Percentiles rank a stretch among this genome's conserved stretches.
phyloP scores from a whole-genome alignment of 257 asterid species.

The Solanum commersonii region DNA sequence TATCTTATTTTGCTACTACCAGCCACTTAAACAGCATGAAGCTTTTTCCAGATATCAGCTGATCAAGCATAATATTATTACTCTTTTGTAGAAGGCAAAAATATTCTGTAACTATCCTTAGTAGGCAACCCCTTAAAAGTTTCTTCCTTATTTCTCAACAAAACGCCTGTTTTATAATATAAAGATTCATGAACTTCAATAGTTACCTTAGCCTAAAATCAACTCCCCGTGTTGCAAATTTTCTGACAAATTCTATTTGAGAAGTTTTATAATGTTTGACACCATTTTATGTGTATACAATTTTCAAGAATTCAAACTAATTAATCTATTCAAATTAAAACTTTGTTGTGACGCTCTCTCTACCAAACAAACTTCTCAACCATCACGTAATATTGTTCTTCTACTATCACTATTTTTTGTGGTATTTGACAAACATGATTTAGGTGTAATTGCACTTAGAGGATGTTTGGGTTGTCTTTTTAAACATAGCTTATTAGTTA shows the following conservation, averaged over 20 bases:
- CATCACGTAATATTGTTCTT: not conserved
- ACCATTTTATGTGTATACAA: not conserved
- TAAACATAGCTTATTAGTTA: not conserved
- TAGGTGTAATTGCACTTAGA: not conserved
- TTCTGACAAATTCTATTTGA: not conserved
- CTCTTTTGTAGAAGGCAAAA: not conserved
- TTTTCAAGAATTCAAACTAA: not conserved
- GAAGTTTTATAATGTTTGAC: not conserved
- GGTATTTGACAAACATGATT: not conserved
- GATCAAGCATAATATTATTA: not conserved
- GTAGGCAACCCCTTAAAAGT: not conserved
- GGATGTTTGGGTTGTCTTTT: not conserved
- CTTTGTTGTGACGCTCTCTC: not conserved
- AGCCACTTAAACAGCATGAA: not conserved
- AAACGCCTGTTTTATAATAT: not conserved
- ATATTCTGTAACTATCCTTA: not conserved
- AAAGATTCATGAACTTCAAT: not conserved
- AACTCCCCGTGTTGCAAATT: not conserved
- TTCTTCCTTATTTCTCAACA: not conserved
- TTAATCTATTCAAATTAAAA: not conserved
- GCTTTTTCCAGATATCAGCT: not conserved
- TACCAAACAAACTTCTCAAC: not conserved
- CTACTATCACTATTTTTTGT: not conserved
- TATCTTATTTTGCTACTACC: not conserved
- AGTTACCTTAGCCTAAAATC: not conserved